Percentiles rank a stretch among this genome's conserved stretches.
These are phyloP conservation scores for Astragalus glycyphyllos DNA, from an alignment of 306 rosid species.

Conservation along the genomic window DNA sequence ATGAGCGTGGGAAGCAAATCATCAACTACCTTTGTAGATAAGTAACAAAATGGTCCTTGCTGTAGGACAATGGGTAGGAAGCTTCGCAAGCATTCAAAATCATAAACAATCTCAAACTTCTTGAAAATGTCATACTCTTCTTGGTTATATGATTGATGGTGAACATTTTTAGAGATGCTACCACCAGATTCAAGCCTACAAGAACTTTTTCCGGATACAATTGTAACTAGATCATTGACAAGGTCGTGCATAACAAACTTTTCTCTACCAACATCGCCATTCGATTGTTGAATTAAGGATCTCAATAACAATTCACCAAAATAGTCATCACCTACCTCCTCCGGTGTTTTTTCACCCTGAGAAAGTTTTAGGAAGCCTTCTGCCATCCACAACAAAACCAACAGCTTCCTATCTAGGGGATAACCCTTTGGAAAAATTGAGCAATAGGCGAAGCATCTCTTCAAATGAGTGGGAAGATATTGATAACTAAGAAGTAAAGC, in stretches of 20 bases:
- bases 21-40: not conserved
- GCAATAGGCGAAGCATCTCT: not conserved
- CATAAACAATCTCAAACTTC: not conserved
- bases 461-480: too few relatives aligned
- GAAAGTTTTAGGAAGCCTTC: conserved; percentile 31
- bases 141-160: conserved; percentile 34
- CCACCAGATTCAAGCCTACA: not conserved
- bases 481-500: too few relatives aligned
- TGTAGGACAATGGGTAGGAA: not conserved
- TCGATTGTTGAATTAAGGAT: conserved; percentile 38
- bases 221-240: conserved; percentile 14
- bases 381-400: conserved; percentile 45
- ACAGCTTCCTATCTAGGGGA: conserved; percentile 39
- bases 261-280: not conserved
- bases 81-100: not conserved
- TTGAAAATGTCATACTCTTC: not conserved
- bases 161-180: not conserved
- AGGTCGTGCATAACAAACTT: conserved; percentile 43
- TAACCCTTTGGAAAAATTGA: conserved; percentile 43
- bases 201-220: not conserved
- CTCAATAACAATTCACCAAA: conserved; percentile 25
- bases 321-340: conserved; percentile 37
- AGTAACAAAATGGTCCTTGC: too few relatives aligned
- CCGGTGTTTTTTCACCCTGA: not conserved
- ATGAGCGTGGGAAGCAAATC: not conserved